Evolutionary conservation across 352 stramenopile genomes (phyloP).

Genomic region (Thraustochytrium striatum): DNA sequence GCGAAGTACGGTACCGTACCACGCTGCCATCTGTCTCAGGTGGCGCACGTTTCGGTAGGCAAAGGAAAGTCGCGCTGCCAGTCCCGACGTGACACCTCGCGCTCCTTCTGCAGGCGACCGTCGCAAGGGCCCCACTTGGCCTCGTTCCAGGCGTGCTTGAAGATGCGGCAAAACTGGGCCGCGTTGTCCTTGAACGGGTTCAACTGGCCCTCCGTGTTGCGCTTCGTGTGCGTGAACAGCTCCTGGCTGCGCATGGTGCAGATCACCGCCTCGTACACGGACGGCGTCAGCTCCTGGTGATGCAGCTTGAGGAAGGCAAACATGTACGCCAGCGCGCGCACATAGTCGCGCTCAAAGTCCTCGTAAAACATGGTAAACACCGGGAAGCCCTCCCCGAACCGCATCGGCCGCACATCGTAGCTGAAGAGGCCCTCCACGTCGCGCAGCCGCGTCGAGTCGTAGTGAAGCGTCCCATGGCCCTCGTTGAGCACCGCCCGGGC

Average conservation of each 20-base stretch:
- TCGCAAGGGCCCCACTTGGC: slow-evolving; percentile 38
- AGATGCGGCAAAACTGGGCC: slow-evolving; percentile 8
- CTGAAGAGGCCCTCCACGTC: slow-evolving; percentile 32
- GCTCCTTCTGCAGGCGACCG: slow-evolving; percentile 13
- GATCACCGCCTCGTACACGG: neutral
- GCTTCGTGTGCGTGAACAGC: slow-evolving; percentile 12
- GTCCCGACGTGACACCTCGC: no score
- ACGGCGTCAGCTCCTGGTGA: neutral
- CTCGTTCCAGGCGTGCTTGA: neutral
- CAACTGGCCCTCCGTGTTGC: neutral
- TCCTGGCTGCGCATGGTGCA: slow-evolving; percentile 23
- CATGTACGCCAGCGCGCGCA: slow-evolving; percentile 15
- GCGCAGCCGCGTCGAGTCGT: neutral
- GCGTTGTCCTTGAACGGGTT: slow-evolving; percentile 10
- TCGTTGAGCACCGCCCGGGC: neutral
- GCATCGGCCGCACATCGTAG: slow-evolving; percentile 32
- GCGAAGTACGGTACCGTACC: no score
- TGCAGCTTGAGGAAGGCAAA: slow-evolving; percentile 41
- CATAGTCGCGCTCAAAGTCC: slow-evolving; percentile 27
- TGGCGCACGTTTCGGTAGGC: no score
- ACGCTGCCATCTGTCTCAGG: no score
- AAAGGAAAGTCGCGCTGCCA: no score
- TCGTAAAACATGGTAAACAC: slow-evolving; percentile 46
- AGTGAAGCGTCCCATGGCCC: neutral
- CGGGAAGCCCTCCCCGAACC: slow-evolving; percentile 6